Conservation (phyloP, 2,329 filamentous ascomycete species). For the Alternaria angustiovoidea region DNA sequence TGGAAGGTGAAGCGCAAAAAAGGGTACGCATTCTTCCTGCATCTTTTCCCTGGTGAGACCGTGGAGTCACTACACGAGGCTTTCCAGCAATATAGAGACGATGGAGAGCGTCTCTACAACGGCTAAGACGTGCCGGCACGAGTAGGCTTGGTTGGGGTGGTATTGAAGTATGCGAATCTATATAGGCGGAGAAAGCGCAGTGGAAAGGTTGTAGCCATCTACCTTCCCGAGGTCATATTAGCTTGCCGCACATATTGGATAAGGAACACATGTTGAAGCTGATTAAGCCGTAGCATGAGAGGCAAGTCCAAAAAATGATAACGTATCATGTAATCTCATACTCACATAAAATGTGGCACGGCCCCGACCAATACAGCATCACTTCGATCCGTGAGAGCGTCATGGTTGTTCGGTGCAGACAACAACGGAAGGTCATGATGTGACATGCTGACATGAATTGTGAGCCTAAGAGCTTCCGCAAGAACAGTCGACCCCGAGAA, state of each 20-base stretch:
- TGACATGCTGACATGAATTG: neutral
- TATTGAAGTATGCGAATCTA: neutral
- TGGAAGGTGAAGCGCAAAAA: slow-evolving; percentile 11
- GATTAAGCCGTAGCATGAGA: neutral
- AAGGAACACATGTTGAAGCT: neutral
- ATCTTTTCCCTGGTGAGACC: slow-evolving; percentile 11
- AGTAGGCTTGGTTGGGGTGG: neutral
- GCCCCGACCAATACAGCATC: neutral
- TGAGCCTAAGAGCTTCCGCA: no score
- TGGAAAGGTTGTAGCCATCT: neutral
- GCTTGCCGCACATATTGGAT: neutral
- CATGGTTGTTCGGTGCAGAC: neutral
- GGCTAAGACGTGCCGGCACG: neutral
- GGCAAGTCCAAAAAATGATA: neutral
- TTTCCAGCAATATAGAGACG: slow-evolving; percentile 2
- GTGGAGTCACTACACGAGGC: slow-evolving; percentile 3
- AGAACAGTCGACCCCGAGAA: neutral
- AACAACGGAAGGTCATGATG: neutral
- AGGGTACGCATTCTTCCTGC: neutral
- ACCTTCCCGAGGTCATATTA: neutral
- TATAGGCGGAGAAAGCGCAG: neutral
- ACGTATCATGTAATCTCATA: neutral
- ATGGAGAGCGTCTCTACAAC: slow-evolving; percentile 3
- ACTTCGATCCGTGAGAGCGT: neutral
- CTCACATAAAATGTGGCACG: neutral